phyloP scores from a whole-genome alignment of 1,139 yeast genomes.

The Geotrichum siamense region DNA sequence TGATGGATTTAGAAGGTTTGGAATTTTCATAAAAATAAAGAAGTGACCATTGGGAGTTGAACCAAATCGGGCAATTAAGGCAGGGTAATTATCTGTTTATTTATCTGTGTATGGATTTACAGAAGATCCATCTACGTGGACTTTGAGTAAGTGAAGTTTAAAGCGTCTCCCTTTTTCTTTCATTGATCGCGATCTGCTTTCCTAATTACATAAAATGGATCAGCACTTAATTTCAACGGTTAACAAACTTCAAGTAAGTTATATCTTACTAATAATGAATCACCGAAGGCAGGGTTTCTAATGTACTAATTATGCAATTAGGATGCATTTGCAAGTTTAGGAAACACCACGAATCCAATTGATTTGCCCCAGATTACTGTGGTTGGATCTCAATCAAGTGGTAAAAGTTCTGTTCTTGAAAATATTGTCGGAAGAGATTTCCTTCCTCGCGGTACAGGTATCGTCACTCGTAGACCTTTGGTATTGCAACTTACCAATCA shows the following conservation, averaged over 20 bases:
- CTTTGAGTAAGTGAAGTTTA: conserved; percentile 7
- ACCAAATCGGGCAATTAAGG: conserved; percentile 3
- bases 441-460: conserved; percentile 92
- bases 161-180: no score
- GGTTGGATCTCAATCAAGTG: conserved; percentile 92
- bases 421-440: conserved; percentile 94
- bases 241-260: conserved; percentile 53
- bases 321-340: conserved; percentile 92
- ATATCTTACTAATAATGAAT: no score
- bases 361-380: conserved; percentile 96
- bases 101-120: no score
- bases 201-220: conserved; percentile 51
- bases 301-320: no score
- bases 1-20: no score
- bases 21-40: no score
- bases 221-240: conserved; percentile 83
- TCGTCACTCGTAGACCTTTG: conserved; percentile 89
- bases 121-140: conserved; percentile 8
- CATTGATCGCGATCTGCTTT: no score
- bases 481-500: conserved; percentile 73
- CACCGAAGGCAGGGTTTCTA: conserved; percentile 53
- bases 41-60: not conserved
- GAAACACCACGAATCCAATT: conserved; percentile 44
- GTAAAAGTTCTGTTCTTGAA: conserved; percentile 88
- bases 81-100: no score